Base-by-base conservation (phyloP, 257 asterid genomes). In the Solanum boliviense region DNA sequence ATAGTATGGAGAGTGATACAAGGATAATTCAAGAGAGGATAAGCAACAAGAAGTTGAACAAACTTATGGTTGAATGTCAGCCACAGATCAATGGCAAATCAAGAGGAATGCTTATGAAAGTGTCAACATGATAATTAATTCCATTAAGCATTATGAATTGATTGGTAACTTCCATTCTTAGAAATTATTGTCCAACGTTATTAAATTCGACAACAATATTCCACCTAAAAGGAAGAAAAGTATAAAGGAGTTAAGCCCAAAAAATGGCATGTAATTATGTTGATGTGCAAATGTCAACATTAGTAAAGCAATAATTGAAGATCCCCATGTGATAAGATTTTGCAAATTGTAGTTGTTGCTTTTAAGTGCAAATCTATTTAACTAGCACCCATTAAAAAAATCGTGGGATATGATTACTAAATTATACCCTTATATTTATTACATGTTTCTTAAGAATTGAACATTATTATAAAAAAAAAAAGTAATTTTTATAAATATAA, bases 21-120 rank as follows among this genome's bases (percentile, higher is more conserved):
- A 89, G 89, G 35, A 93, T 90, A 87, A 90, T 92, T 89, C 90
- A 91, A 68, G 94, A 94, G 90, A 94, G 98, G 92, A 94, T 95
- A 39, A 94, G 95, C 93, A 95, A 94, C 90, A 92, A 90, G 56
- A 96, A 96, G 89, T 70, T 96, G 89, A 91, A 91, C 88, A 94
- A 94, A 89, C 90, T 96, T 52, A 95, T 96, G 99, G 89, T 92
- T 13, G 95, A 93, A 86, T 96, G 41, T 5, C 84, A 78, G 29
- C 34, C 91, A 88, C 82, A 35, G 20, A 74, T 21, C 25, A 82
- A 82, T 29, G 67, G 32, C 38, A 83, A 56, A 83, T 83, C 41
- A 34, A 44, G 71, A 18, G 38, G 86, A 62, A 15, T 32, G 27
- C 86, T 56, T 82, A 82, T 41, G 36, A 32, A 82, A 81, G 67